A percentile compares a stretch with the other conserved stretches of the same genome.
phyloP scores from a whole-genome alignment of 768 basidiomycete genomes.

The Pleurotus eryngii region DNA sequence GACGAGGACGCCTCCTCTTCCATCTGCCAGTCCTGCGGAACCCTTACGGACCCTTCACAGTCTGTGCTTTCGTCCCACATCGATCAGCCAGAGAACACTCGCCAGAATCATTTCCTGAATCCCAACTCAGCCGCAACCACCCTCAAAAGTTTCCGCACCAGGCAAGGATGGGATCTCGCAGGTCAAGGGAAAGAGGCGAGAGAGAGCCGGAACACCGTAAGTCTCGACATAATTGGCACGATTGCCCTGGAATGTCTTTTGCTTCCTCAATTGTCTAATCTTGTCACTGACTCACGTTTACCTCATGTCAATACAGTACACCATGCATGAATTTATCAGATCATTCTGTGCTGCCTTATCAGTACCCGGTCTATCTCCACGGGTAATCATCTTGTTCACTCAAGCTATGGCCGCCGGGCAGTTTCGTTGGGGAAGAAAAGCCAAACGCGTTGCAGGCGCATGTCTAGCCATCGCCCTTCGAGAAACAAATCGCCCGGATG shows the following conservation, averaged over 20 bases:
- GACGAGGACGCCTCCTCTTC: slow-evolving; percentile 56
- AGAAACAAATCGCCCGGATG: slow-evolving; percentile 65
- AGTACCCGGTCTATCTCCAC: slow-evolving; percentile 57
- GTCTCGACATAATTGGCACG: slow-evolving; percentile 17
- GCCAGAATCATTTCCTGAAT: slow-evolving; percentile 28
- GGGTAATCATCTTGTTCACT: slow-evolving; percentile 67
- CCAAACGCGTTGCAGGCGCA: slow-evolving; percentile 67
- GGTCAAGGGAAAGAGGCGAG: slow-evolving; percentile 66
- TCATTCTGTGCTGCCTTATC: slow-evolving; percentile 57
- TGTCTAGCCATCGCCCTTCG: slow-evolving; percentile 69
- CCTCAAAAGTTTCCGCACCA: slow-evolving; percentile 46
- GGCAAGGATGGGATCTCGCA: slow-evolving; percentile 56
- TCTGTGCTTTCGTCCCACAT: slow-evolving; percentile 50
- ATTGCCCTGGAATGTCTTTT: neutral
- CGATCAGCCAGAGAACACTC: slow-evolving; percentile 28
- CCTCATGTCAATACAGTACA: slow-evolving; percentile 37
- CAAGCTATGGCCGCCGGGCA: slow-evolving; percentile 56
- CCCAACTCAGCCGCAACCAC: slow-evolving; percentile 27
- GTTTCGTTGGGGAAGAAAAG: slow-evolving; percentile 73
- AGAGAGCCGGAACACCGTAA: slow-evolving; percentile 61
- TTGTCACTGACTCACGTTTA: slow-evolving; percentile 14
- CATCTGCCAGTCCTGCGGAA: slow-evolving; percentile 71
- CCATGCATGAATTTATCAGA: slow-evolving; percentile 61
- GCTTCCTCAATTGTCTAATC: slow-evolving; percentile 11
- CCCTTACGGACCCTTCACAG: slow-evolving; percentile 63